Evolutionary conservation across 768 basidiomycete genomes (phyloP).

Genomic region (Suillus cothurnatus): DNA sequence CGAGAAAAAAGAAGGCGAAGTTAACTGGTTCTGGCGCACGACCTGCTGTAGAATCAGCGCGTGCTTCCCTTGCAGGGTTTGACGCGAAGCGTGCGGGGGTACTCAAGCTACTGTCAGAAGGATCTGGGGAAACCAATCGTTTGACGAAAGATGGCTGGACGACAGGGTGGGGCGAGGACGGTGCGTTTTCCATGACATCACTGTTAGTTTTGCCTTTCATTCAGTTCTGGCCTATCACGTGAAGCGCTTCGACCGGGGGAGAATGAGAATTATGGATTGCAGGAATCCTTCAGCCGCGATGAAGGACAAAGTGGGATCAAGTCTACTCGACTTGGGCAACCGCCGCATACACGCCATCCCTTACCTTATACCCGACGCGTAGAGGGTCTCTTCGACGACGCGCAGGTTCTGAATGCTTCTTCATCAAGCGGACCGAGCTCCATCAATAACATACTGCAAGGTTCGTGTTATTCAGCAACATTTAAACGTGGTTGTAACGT

Average conservation of each 20-base stretch:
- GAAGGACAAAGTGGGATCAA: conserved; percentile 6
- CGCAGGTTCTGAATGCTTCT: conserved; percentile 1
- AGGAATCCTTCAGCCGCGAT: conserved; percentile 16
- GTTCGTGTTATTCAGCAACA: background rate
- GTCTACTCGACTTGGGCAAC: conserved; percentile 3
- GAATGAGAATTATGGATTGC: conserved; percentile 8
- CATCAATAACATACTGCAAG: background rate
- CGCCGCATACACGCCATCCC: conserved; percentile 23
- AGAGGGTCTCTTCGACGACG: conserved; percentile 21
- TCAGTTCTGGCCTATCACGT: background rate
- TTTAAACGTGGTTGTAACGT: background rate
- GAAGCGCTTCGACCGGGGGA: background rate
- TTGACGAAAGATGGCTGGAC: conserved; percentile 14
- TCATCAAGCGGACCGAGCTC: background rate
- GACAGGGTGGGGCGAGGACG: conserved; percentile 26
- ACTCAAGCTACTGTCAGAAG: background rate
- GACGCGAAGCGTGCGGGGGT: background rate
- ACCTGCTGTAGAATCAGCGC: background rate
- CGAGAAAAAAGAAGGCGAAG: background rate
- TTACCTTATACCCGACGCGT: conserved; percentile 29
- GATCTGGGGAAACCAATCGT: background rate
- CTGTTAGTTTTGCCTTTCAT: background rate
- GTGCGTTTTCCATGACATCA: conserved; percentile 15
- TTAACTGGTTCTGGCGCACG: background rate
- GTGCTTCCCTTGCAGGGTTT: background rate